Evolutionary conservation across 2,329 filamentous ascomycete species (phyloP).

Genomic region (Colletotrichum tamarilloi): DNA sequence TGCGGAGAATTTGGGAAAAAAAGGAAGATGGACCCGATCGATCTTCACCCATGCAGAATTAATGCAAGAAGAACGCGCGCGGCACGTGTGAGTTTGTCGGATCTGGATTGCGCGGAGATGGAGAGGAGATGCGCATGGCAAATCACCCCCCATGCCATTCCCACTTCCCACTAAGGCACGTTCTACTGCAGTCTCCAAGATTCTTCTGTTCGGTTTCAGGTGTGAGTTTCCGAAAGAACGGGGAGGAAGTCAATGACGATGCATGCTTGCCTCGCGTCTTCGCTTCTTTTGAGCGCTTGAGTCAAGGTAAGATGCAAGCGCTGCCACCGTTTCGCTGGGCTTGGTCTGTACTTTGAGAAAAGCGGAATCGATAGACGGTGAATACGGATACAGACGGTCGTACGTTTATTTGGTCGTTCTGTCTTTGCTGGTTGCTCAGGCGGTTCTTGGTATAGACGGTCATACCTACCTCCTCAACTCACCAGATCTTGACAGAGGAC

Average conservation of each 20-base stretch:
- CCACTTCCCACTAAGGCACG: background rate
- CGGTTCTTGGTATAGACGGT: background rate
- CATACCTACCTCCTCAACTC: background rate
- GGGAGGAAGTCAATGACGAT: background rate
- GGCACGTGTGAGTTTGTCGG: background rate
- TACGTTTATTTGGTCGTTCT: background rate
- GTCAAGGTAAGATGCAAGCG: background rate
- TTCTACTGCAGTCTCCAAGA: conserved; percentile 4
- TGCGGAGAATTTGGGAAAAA: background rate
- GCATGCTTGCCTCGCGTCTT: background rate
- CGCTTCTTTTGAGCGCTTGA: background rate
- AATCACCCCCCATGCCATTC: background rate
- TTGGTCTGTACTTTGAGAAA: background rate
- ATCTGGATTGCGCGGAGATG: background rate
- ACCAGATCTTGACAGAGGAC: background rate
- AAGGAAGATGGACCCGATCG: background rate
- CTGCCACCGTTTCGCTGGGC: background rate
- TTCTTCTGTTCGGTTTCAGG: background rate
- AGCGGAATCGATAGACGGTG: background rate
- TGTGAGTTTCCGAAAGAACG: background rate
- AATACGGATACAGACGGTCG: background rate
- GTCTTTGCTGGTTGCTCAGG: no score
- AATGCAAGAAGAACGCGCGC: background rate
- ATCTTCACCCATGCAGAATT: background rate
- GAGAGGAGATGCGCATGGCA: background rate